These are phyloP conservation scores for Tuber indicum DNA, from an alignment of 495 filamentous ascomycete genomes.

Conservation along the genomic window DNA sequence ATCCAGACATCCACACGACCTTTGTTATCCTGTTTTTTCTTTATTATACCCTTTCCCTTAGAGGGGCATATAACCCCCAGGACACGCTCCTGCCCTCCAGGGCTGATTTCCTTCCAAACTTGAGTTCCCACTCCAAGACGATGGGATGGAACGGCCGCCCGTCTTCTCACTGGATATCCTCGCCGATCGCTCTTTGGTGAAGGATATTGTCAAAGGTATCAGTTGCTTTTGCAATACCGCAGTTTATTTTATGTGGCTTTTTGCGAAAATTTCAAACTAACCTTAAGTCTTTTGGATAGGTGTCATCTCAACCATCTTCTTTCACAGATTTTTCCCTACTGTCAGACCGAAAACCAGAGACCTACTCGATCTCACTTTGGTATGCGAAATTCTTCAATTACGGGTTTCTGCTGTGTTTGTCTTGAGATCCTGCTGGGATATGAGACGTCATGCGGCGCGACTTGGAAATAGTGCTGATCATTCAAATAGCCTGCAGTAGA, in stretches of 20 bases:
- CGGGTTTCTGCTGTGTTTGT: background rate
- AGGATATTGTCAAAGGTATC: slow-evolving; percentile 85
- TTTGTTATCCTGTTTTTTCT: background rate
- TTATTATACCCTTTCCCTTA: background rate
- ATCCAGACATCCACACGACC: slow-evolving; percentile 17
- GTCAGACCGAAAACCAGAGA: slow-evolving; percentile 79
- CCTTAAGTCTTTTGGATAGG: slow-evolving; percentile 48
- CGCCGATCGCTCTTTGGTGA: slow-evolving; percentile 71
- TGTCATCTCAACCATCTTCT: slow-evolving; percentile 96
- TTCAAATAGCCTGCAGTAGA: slow-evolving; percentile 61
- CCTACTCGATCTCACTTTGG: slow-evolving; percentile 80
- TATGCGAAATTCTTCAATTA: slow-evolving; percentile 14
- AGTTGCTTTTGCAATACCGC: background rate
- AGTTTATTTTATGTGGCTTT: background rate
- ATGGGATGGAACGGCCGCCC: slow-evolving; percentile 54
- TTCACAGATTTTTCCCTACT: slow-evolving; percentile 91
- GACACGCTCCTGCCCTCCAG: slow-evolving; percentile 10
- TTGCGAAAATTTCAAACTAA: slow-evolving; percentile 4
- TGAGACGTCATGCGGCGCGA: background rate
- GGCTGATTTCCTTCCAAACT: slow-evolving; percentile 7
- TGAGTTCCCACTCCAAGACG: slow-evolving; percentile 34
- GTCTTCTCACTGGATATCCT: slow-evolving; percentile 82
- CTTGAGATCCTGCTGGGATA: background rate
- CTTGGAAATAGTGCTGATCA: slow-evolving; percentile 9
- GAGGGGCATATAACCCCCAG: slow-evolving; percentile 6